Evolutionary conservation across 371 early-diverging fungal species (phyloP).

Genomic region (Mycotypha africana): DNA sequence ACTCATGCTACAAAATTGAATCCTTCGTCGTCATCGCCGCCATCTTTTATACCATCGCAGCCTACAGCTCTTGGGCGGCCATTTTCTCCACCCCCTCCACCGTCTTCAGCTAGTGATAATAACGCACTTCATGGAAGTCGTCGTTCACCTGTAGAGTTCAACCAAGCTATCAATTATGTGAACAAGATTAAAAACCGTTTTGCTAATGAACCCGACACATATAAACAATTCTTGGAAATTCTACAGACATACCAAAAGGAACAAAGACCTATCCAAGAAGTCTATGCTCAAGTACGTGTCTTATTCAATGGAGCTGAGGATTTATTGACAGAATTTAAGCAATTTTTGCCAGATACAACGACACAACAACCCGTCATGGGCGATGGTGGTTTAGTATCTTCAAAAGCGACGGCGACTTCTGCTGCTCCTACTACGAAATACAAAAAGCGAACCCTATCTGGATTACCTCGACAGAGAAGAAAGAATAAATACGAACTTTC

Average conservation of each 20-base stretch:
- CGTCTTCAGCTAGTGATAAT: not conserved
- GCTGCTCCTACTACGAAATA: too few relatives aligned
- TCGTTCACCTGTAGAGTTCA: slow-evolving; percentile 73
- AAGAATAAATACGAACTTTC: slow-evolving; percentile 7
- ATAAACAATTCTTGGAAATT: slow-evolving; percentile 94
- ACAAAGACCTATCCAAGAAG: slow-evolving; percentile 85
- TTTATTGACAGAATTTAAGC: slow-evolving; percentile 92
- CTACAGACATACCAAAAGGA: slow-evolving; percentile 92
- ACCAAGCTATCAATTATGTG: slow-evolving; percentile 96
- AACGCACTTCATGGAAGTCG: slow-evolving; percentile 4
- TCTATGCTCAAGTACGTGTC: slow-evolving; percentile 84
- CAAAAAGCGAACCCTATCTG: not conserved
- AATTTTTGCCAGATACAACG: slow-evolving; percentile 83
- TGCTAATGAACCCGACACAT: slow-evolving; percentile 81
- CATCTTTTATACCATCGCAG: not conserved
- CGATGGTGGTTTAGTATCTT: not conserved
- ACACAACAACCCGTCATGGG: not conserved
- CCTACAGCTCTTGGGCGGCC: too few relatives aligned
- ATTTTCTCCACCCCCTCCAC: not conserved
- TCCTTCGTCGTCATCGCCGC: not conserved
- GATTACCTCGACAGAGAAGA: slow-evolving; percentile 7
- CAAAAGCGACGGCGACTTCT: too few relatives aligned
- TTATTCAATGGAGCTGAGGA: slow-evolving; percentile 84
- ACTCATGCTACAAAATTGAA: not conserved
- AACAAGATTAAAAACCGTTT: slow-evolving; percentile 96